Conservation (phyloP, 306 rosid species). For the Adenanthera pavonina region DNA sequence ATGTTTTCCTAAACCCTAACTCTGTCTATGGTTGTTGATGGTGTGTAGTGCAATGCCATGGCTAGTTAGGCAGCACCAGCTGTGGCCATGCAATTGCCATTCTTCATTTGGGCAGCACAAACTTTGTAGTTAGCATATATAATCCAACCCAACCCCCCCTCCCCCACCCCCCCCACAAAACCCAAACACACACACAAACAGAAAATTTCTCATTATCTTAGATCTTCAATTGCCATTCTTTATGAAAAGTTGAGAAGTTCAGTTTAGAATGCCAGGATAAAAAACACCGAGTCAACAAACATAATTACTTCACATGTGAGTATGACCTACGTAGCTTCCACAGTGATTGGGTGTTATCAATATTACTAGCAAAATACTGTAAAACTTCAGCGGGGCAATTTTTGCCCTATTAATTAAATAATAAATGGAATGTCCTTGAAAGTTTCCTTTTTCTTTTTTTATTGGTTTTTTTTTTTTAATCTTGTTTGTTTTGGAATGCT, state of each 20-base stretch:
- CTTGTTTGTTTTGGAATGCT: constrained; percentile 13
- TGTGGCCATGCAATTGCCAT: neutral
- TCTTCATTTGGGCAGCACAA: no score
- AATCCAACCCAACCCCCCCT: no score
- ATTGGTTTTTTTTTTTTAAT: neutral
- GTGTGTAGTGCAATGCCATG: neutral
- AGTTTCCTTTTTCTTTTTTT: neutral
- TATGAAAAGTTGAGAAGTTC: neutral
- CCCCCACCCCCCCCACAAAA: no score
- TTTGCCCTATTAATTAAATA: neutral
- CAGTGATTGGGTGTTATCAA: no score
- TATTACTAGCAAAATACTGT: neutral
- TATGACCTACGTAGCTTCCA: no score
- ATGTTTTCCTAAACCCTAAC: neutral
- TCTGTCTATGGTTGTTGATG: neutral
- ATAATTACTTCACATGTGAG: neutral
- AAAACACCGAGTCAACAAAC: neutral
- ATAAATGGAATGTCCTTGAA: neutral
- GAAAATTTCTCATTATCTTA: no score
- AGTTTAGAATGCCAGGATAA: neutral
- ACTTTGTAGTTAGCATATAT: no score
- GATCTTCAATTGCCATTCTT: no score
- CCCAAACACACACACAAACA: no score
- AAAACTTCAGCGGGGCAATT: neutral
- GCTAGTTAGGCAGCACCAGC: neutral